A percentile compares a stretch with the other conserved stretches of the same genome.
These are phyloP conservation scores for Sextonia rubra DNA, from an alignment of 164 flowering plant species.

Conservation along the genomic window DNA sequence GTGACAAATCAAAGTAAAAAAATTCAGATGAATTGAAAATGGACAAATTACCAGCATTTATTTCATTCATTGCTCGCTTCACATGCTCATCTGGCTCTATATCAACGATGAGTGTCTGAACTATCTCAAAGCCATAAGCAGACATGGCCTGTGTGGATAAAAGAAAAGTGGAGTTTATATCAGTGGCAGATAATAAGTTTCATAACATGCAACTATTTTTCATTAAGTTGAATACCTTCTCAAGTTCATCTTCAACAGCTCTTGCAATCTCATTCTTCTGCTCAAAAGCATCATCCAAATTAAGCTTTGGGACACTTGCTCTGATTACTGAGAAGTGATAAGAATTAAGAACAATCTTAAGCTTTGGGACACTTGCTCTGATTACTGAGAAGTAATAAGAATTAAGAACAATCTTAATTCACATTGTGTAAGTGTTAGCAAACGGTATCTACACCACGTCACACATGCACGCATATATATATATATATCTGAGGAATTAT, in stretches of 20 bases:
- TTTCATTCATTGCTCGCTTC: slow-evolving; percentile 84
- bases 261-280: slow-evolving; percentile 74
- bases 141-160: slow-evolving; percentile 34
- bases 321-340: slow-evolving; percentile 43
- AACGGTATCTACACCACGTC: neutral
- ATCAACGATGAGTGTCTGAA: slow-evolving; percentile 59
- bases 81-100: slow-evolving; percentile 82
- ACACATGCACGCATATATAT: too few species aligned
- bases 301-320: slow-evolving; percentile 67
- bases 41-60: slow-evolving; percentile 58
- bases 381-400: slow-evolving; percentile 36
- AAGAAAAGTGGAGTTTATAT: neutral
- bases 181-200: neutral
- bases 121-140: slow-evolving; percentile 55
- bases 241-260: slow-evolving; percentile 74
- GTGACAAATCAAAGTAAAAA: neutral
- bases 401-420: neutral
- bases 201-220: neutral
- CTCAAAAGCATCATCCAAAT: slow-evolving; percentile 63
- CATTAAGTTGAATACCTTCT: slow-evolving; percentile 36
- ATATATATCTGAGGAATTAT: too few species aligned
- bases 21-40: slow-evolving; percentile 27
- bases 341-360: neutral
- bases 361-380: slow-evolving; percentile 65
- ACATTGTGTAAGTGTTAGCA: neutral